Evolutionary conservation across 345 rosid genomes (phyloP), one percentile per base, ranked within the genome.

Genomic region (Ceriops decandra): DNA sequence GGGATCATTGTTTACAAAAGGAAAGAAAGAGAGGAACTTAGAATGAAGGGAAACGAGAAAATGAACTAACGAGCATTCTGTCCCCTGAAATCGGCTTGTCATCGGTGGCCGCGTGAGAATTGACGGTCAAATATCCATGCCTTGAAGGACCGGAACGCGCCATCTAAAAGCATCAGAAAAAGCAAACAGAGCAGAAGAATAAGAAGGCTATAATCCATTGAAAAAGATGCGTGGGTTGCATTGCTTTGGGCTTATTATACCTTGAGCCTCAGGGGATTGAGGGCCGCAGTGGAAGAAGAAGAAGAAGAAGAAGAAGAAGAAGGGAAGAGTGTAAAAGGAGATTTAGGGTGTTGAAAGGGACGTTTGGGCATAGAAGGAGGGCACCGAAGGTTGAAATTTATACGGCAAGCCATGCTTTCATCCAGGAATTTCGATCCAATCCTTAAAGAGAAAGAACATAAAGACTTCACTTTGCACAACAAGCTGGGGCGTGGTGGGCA

Each of bases 31-130:
- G 26, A 24, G 26, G 32, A 26, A 4, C 38, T 10, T 5, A 36
- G 15, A 20, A 19, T 1, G 1, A 15, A 67, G 3, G 1, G 17
- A 7, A 1, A 30, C 46, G 6, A 22, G 17, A n/a, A n/a, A 30
- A 60, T n/a, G 57, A 68, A 85, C 87, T 26, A 32, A 92, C 98
- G 31, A 91, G 90, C 98, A 91, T 90, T 72, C 93, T 82, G 71
- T 89, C 86, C 57, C 69, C 88, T 0, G 88, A 81, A 30, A 83
- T 65, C 1, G 91, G 73, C 66, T 80, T 85, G 57, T 81, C 89
- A 71, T 88, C 93, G 5, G 91, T 79, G 54, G 91, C 88, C 83
- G 82, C 81, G 66, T 72, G 88, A 15, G 92, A 70, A 74, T 74
- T 80, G 15, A 76, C 86, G 16, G 81, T 52, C 51, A 66, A 70